Evolutionary conservation across 78 protist species (phyloP).

Genomic region (Chrysochromulina parva): DNA sequence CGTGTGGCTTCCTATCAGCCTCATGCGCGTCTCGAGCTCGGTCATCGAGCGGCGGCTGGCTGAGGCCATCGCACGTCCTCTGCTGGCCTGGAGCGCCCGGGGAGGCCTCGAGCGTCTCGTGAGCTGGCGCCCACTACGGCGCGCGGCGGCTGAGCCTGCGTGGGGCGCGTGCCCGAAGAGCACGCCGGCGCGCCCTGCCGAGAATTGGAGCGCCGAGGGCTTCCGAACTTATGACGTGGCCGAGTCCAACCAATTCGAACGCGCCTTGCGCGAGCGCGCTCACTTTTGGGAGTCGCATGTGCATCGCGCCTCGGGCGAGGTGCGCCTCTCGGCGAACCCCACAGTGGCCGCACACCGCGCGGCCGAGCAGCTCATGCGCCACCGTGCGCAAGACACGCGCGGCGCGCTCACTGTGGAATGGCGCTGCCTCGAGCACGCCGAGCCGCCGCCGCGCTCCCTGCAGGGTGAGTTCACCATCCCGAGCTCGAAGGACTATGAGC

Average conservation of each 20-base stretch:
- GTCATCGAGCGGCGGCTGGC: background rate
- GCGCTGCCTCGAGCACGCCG: too few species aligned
- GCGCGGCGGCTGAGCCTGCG: background rate
- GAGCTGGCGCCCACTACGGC: too few species aligned
- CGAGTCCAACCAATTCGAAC: background rate
- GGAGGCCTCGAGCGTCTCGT: too few species aligned
- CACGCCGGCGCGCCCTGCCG: background rate
- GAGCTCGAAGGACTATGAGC: too few species aligned
- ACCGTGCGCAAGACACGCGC: background rate
- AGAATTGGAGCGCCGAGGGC: background rate
- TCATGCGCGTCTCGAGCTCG: background rate
- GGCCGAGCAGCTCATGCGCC: background rate
- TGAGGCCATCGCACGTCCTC: background rate
- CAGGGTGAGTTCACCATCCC: too few species aligned
- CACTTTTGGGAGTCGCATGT: background rate
- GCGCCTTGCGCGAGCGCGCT: background rate
- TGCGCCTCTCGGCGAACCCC: background rate
- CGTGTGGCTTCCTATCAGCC: background rate
- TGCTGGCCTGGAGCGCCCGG: background rate
- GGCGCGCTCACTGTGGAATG: background rate
- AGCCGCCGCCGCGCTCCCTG: too few species aligned
- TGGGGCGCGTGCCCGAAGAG: background rate
- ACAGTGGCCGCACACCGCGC: background rate
- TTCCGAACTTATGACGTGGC: background rate
- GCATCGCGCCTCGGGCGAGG: background rate